Percentiles rank a stretch among this genome's conserved stretches.
These are phyloP conservation scores for Scheffersomyces parashehatae DNA, from an alignment of 1,139 yeast species.

Conservation along the genomic window DNA sequence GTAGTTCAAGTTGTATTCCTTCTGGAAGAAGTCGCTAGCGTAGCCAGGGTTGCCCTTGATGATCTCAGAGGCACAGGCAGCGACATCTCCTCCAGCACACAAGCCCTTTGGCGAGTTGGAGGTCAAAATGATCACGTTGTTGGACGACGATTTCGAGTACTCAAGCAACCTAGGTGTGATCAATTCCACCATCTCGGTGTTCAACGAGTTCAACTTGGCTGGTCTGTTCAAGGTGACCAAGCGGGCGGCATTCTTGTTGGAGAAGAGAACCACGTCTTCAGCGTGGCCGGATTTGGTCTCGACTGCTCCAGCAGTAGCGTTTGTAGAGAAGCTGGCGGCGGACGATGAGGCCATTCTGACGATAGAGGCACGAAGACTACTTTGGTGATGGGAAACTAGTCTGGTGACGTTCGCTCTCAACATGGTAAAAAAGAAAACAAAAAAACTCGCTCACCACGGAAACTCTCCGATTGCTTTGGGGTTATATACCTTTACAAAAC, in stretches of 20 bases:
- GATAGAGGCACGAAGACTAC: too few species aligned
- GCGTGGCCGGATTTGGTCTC: conserved; percentile 25
- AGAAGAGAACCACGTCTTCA: conserved; percentile 59
- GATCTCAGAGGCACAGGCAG: conserved; percentile 63
- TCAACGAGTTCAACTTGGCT: conserved; percentile 80
- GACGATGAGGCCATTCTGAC: too few species aligned
- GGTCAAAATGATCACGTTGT: conserved; percentile 66
- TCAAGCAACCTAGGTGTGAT: conserved; percentile 77
- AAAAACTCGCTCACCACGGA: not conserved
- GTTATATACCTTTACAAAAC: too few species aligned
- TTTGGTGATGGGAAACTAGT: not conserved
- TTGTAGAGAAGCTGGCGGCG: too few species aligned
- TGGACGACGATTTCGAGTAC: conserved; percentile 67
- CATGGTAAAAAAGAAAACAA: conserved; percentile 9
- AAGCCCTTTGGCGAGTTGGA: conserved; percentile 66
- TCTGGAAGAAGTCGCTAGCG: conserved; percentile 68
- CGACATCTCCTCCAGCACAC: conserved; percentile 95
- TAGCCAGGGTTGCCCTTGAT: conserved; percentile 48
- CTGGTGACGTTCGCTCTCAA: conserved; percentile 6
- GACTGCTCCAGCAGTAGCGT: not conserved
- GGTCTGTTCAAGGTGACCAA: conserved; percentile 78
- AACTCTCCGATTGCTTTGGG: too few species aligned
- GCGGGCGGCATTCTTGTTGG: conserved; percentile 66
- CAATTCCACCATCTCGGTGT: conserved; percentile 72
- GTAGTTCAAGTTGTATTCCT: conserved; percentile 82